Percentiles rank a stretch among this genome's conserved stretches.
phyloP scores from a whole-genome alignment of 179 eudicot genomes.

The Carnegiea gigantea region DNA sequence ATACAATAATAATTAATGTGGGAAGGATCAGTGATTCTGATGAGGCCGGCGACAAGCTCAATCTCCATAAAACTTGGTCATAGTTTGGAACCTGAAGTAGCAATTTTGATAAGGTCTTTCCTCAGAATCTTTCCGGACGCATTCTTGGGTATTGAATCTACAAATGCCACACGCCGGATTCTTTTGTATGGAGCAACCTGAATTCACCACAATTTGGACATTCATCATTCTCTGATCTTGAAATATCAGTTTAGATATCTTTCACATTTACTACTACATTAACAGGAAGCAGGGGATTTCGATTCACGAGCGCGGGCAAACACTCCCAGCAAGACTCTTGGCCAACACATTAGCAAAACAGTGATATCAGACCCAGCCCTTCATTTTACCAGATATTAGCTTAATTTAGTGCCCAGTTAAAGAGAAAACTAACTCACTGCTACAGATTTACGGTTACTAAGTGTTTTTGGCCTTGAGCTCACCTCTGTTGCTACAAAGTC shows the following conservation, averaged over 20 bases:
- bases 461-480: neutral
- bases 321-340: too few relatives aligned
- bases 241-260: neutral
- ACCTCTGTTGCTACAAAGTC: conserved; percentile 85
- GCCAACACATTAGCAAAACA: too few relatives aligned
- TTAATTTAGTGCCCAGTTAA: too few relatives aligned
- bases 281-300: too few relatives aligned
- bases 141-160: conserved; percentile 77
- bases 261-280: too few relatives aligned
- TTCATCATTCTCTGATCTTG: neutral
- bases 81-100: conserved; percentile 69
- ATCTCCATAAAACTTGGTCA: conserved; percentile 15
- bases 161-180: conserved; percentile 71
- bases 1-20: neutral
- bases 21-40: neutral
- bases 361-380: too few relatives aligned
- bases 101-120: conserved; percentile 78
- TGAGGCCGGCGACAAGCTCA: neutral
- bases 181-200: conserved; percentile 97
- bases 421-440: too few relatives aligned
- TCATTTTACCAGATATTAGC: too few relatives aligned
- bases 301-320: too few relatives aligned
- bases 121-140: conserved; percentile 91
- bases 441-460: too few relatives aligned
- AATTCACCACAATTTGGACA: neutral